Percentiles rank a stretch among this genome's conserved stretches.
These are phyloP conservation scores for Hygrophila difformis DNA, from an alignment of 257 asterid species.

Conservation along the genomic window DNA sequence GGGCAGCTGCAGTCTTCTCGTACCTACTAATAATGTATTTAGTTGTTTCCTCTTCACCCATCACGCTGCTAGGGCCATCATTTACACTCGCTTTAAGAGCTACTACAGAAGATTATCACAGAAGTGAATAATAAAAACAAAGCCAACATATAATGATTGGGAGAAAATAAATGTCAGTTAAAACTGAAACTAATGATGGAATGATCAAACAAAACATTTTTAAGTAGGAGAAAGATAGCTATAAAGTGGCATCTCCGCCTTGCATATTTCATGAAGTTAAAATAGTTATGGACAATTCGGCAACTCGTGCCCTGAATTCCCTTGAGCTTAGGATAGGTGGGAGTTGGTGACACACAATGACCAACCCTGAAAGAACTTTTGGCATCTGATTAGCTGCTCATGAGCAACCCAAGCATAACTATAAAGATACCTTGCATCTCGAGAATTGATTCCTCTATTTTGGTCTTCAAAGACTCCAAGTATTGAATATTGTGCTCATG, in stretches of 20 bases:
- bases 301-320: no score
- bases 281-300: background rate
- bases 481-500: slow-evolving; percentile 48
- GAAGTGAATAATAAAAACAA: no score
- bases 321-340: no score
- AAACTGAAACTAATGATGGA: background rate
- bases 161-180: background rate
- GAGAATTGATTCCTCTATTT: slow-evolving; percentile 39
- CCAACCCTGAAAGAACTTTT: no score
- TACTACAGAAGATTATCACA: slow-evolving; percentile 38
- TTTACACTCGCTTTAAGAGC: slow-evolving; percentile 32
- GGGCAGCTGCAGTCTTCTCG: slow-evolving; percentile 63
- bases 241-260: background rate
- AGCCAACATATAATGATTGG: background rate
- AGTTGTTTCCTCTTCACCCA: slow-evolving; percentile 35
- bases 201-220: slow-evolving; percentile 11
- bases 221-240: background rate
- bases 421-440: slow-evolving; percentile 45
- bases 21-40: slow-evolving; percentile 32
- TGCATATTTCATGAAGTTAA: no score
- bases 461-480: slow-evolving; percentile 32
- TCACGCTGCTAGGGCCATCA: slow-evolving; percentile 16
- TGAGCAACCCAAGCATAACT: no score
- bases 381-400: background rate
- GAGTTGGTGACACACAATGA: no score